Percentiles rank a stretch among this genome's conserved stretches.
These are phyloP conservation scores for Lachnellula cervina DNA, from an alignment of 2,329 filamentous ascomycete species.

Conservation along the genomic window DNA sequence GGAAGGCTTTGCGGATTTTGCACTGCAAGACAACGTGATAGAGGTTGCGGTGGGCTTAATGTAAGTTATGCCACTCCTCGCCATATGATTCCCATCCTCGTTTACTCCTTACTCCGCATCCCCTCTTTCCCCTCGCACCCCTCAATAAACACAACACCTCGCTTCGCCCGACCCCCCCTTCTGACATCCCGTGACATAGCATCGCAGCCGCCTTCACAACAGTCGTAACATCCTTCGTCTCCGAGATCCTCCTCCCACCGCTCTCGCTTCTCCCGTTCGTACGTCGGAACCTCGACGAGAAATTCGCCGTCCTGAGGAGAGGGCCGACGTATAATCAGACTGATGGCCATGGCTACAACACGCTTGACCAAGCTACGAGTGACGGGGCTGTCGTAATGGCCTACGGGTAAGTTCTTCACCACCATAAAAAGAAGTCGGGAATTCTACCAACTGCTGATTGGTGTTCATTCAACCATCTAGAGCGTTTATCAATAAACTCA, in stretches of 20 bases:
- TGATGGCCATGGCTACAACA: conserved; percentile 57
- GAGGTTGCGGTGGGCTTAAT: conserved; percentile 73
- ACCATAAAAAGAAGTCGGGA: neutral
- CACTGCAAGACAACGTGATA: conserved; percentile 68
- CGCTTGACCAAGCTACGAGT: conserved; percentile 60
- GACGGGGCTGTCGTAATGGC: conserved; percentile 70
- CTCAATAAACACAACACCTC: neutral
- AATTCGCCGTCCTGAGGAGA: conserved; percentile 60
- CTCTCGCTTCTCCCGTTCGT: conserved; percentile 65
- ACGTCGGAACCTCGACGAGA: conserved; percentile 67
- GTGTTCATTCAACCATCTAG: conserved; percentile 30
- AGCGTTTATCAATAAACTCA: conserved; percentile 56
- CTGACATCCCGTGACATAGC: conserved; percentile 35
- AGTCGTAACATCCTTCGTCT: conserved; percentile 67
- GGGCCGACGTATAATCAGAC: conserved; percentile 48
- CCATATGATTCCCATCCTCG: neutral
- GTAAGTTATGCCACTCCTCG: conserved; percentile 37
- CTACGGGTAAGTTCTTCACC: conserved; percentile 54
- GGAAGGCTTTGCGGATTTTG: conserved; percentile 66
- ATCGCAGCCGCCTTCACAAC: conserved; percentile 67
- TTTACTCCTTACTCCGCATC: neutral
- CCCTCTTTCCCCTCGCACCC: neutral
- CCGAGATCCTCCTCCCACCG: conserved; percentile 64
- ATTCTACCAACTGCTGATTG: neutral
- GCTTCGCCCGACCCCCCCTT: neutral